These are phyloP conservation scores for Yamadazyma scolyti DNA, from an alignment of 805 yeast genomes.

Conservation along the genomic window DNA sequence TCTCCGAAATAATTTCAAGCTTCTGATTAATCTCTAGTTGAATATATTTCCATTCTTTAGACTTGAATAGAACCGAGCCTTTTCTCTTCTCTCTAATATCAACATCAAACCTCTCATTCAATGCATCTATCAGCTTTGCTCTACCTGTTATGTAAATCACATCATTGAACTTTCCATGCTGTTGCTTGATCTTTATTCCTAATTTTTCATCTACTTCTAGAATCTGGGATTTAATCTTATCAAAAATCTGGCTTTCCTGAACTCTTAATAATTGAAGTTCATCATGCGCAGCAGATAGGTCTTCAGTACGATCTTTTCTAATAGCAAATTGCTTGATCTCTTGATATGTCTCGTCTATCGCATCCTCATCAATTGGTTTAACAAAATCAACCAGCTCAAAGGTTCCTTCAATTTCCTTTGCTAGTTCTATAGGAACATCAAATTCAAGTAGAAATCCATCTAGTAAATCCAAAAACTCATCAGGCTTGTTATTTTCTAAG, in stretches of 20 bases:
- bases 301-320: slow-evolving; percentile 28
- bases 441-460: slow-evolving; percentile 21
- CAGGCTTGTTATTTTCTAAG: slow-evolving; percentile 13
- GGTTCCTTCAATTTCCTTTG: slow-evolving; percentile 37
- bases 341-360: not conserved
- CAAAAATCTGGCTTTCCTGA: slow-evolving; percentile 22
- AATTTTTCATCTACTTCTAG: slow-evolving; percentile 26
- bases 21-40: slow-evolving; percentile 50
- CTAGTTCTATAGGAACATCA: slow-evolving; percentile 36
- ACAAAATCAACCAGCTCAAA: slow-evolving; percentile 15
- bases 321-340: slow-evolving; percentile 21
- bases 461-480: slow-evolving; percentile 20
- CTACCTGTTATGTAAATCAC: slow-evolving; percentile 48
- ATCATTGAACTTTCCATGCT: slow-evolving; percentile 29
- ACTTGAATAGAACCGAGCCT: slow-evolving; percentile 42
- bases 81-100: slow-evolving; percentile 35
- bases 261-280: slow-evolving; percentile 20
- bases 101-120: slow-evolving; percentile 14
- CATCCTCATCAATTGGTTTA: slow-evolving; percentile 1
- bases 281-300: slow-evolving; percentile 30
- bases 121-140: slow-evolving; percentile 21
- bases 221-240: slow-evolving; percentile 16
- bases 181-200: slow-evolving; percentile 22
- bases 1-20: slow-evolving; percentile 44
- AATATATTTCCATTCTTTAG: slow-evolving; percentile 46